These are phyloP conservation scores for Aureobasidium sp. DNA, from an alignment of 2,329 filamentous ascomycete species.

Conservation along the genomic window DNA sequence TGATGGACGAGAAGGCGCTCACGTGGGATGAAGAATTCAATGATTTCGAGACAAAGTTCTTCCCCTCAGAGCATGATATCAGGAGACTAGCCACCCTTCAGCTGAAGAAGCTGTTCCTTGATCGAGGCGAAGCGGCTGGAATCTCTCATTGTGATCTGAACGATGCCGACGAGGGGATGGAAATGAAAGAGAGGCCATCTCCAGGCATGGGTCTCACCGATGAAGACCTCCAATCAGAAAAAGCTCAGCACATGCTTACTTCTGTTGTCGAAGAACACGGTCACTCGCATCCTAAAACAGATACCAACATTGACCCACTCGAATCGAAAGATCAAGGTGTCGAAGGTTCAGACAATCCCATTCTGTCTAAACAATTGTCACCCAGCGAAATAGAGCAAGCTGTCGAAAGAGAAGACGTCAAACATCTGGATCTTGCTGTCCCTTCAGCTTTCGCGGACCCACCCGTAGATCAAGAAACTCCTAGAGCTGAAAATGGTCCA, in stretches of 20 bases:
- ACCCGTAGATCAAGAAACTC: neutral
- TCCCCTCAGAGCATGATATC: conserved; percentile 93
- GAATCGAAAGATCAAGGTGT: conserved; percentile 8
- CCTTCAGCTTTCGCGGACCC: conserved; percentile 24
- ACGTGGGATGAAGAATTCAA: conserved; percentile 89
- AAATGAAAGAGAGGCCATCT: conserved; percentile 35
- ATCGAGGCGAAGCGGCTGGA: conserved; percentile 66
- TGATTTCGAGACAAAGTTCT: conserved; percentile 86
- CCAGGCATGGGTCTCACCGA: conserved; percentile 27
- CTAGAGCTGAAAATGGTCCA: neutral
- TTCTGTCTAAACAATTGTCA: conserved; percentile 20
- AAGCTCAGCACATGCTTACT: conserved; percentile 54
- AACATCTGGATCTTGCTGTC: conserved; percentile 54
- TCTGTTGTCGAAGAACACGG: conserved; percentile 58
- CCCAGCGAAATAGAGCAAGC: conserved; percentile 26
- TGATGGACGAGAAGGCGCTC: conserved; percentile 85
- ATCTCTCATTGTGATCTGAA: conserved; percentile 24
- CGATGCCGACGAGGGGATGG: conserved; percentile 56
- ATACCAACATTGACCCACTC: neutral
- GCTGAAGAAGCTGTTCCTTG: conserved; percentile 87
- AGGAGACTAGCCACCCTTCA: conserved; percentile 84
- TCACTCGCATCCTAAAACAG: neutral
- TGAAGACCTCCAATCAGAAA: conserved; percentile 47
- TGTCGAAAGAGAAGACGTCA: conserved; percentile 45
- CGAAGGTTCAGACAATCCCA: conserved; percentile 18